A percentile compares a stretch with the other conserved stretches of the same genome.
Evolutionary conservation across 306 rosid genomes (phyloP).

Genomic region (Pterocarpus santalinus): DNA sequence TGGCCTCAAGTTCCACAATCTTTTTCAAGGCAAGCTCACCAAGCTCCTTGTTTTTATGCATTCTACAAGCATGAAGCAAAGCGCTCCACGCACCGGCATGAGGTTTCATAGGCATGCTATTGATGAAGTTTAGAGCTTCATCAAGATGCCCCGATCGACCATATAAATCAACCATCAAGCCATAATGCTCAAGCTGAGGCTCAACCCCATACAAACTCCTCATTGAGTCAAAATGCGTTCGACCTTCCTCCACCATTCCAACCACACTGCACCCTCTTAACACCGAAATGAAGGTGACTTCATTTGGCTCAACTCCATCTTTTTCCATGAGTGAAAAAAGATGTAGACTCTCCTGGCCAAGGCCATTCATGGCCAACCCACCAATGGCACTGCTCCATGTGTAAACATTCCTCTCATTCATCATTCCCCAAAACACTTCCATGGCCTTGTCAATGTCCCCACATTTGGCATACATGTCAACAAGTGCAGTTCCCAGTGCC

Average conservation of each 20-base stretch:
- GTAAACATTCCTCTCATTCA: conserved; percentile 71
- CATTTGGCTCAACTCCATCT: conserved; percentile 62
- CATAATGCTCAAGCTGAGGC: conserved; percentile 68
- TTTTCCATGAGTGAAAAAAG: conserved; percentile 60
- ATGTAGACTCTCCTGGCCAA: conserved; percentile 61
- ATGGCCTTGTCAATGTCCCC: conserved; percentile 67
- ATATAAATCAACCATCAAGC: conserved; percentile 73
- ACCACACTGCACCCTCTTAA: conserved; percentile 68
- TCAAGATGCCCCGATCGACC: conserved; percentile 65
- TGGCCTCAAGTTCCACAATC: conserved; percentile 64
- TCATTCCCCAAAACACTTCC: conserved; percentile 69
- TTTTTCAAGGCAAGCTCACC: conserved; percentile 62
- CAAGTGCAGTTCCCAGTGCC: conserved; percentile 60
- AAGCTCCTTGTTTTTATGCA: conserved; percentile 57
- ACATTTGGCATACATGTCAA: conserved; percentile 77
- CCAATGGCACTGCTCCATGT: conserved; percentile 72
- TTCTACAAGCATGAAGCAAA: conserved; percentile 68
- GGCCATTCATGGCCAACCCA: conserved; percentile 72
- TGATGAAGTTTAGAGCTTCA: conserved; percentile 67
- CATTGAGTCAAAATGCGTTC: conserved; percentile 63
- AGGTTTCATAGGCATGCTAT: conserved; percentile 70
- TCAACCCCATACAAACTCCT: conserved; percentile 55
- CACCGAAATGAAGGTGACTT: conserved; percentile 58
- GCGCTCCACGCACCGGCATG: conserved; percentile 78
- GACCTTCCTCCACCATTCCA: conserved; percentile 69